Evolutionary conservation across 73 alveolate species (phyloP), one percentile per base, ranked within the genome.

Genomic region (Tetrahymena elliotti): DNA sequence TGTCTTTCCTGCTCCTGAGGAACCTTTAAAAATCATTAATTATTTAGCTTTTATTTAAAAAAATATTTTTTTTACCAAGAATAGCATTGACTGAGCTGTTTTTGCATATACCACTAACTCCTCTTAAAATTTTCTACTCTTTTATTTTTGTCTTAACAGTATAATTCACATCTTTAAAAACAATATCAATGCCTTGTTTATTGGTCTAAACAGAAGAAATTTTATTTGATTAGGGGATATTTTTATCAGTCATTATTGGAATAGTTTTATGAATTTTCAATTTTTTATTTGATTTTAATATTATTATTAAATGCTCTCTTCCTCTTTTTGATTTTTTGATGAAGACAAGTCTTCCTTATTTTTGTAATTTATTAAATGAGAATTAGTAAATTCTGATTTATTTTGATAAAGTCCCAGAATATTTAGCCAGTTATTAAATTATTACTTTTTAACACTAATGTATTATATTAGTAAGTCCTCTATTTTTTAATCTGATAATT

Each of bases 1-100:
- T 27, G 93, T 84, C n/a, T 84, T 84, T 2, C 93, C 93, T 27
- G 93, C 93, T n/a, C 93, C 93, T 27, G 93, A 84, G 22, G 82
- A 37, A 37, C 93, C 93, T 84, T 68, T 68, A 22, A 24, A 24
- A 18, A 68, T 22, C 5, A 3, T 68, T 10, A 68, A 68, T n/a
- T 68, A 7, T 22, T 18, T 10, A 2, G 20, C n/a, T 18, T 68
- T 13, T 18, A 7, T 68, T 11, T 24, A 24, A 27, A 0, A 68
- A 27, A n/a, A 68, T 68, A 7, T n/a, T 68, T 3, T 31, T 3
- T 18, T 68, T 68, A 68, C 88, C 88, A 22, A 68, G 36, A 31
- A 68, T 68, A 24, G 88, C 88, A 68, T 68, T 68, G 2, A 68
- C 88, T 68, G 16, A 31, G 34, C 88, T 31, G 38, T 31, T 68